phyloP scores from a whole-genome alignment of 768 basidiomycete genomes.

The Pleurotus salmoneostramineus region DNA sequence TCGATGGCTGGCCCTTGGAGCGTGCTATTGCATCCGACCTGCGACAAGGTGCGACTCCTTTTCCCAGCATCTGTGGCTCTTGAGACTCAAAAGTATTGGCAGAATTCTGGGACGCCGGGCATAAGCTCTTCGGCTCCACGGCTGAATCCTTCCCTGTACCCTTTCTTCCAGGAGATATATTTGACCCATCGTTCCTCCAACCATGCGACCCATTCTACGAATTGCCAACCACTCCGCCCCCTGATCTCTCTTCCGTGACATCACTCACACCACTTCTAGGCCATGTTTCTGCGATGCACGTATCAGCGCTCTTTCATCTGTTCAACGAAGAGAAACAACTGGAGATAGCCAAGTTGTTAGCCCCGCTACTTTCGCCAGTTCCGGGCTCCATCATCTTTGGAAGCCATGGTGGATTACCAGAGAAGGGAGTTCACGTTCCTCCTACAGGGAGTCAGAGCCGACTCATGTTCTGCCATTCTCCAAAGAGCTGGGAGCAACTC shows the following conservation, averaged over 20 bases:
- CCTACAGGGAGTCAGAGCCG: background rate
- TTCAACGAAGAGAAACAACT: conserved; percentile 37
- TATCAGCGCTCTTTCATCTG: conserved; percentile 49
- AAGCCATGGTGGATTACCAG: conserved; percentile 25
- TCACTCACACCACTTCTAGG: conserved; percentile 44
- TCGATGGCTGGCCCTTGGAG: conserved; percentile 34
- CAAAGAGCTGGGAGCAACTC: conserved; percentile 29
- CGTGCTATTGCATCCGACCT: conserved; percentile 35
- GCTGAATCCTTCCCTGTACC: conserved; percentile 47
- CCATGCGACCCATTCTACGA: conserved; percentile 21
- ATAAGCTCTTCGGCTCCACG: conserved; percentile 53
- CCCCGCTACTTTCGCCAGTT: conserved; percentile 33
- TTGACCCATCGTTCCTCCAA: conserved; percentile 40
- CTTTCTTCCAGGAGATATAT: conserved; percentile 53
- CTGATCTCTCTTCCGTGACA: conserved; percentile 24
- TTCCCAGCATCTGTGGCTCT: background rate
- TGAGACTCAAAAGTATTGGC: background rate
- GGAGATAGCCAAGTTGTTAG: conserved; percentile 36
- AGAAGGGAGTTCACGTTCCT: conserved; percentile 23
- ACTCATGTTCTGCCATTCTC: conserved; percentile 31
- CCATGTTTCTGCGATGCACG: conserved; percentile 45
- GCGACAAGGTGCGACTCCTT: conserved; percentile 19
- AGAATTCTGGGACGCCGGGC: conserved; percentile 64
- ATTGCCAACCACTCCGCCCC: conserved; percentile 16
- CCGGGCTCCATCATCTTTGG: conserved; percentile 47